Percentiles rank a stretch among this genome's conserved stretches.
Evolutionary conservation across 1,139 yeast genomes (phyloP).

Genomic region (Trichomonascaceae sp.): DNA sequence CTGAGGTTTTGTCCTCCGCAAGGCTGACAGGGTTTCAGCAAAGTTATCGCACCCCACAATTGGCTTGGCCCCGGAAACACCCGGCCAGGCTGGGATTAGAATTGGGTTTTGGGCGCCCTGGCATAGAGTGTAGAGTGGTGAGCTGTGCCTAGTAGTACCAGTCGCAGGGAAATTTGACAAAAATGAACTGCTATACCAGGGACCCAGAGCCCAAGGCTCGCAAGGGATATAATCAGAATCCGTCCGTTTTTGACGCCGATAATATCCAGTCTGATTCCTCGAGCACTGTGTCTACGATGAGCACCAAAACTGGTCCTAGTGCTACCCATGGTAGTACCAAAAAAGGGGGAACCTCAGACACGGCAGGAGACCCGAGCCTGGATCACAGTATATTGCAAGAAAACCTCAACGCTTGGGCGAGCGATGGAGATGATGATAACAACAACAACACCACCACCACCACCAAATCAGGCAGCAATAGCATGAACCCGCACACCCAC

Average conservation of each 20-base stretch:
- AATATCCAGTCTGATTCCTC: background rate
- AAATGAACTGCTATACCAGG: slow-evolving; percentile 22
- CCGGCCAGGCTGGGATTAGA: too few relatives aligned
- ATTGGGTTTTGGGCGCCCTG: too few relatives aligned
- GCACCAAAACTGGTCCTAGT: background rate
- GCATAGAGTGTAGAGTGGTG: too few relatives aligned
- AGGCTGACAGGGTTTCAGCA: too few relatives aligned
- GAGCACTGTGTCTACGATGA: background rate
- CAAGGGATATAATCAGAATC: slow-evolving; percentile 13
- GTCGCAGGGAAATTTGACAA: too few relatives aligned
- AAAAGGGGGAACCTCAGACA: background rate
- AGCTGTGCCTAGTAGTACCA: too few relatives aligned
- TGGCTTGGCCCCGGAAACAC: too few relatives aligned
- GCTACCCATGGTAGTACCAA: background rate
- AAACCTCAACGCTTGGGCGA: background rate
- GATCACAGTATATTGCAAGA: background rate
- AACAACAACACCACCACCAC: too few relatives aligned
- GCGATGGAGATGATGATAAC: background rate
- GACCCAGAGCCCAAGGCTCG: slow-evolving; percentile 18
- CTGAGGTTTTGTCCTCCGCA: too few relatives aligned
- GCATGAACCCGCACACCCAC: background rate
- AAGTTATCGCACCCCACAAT: too few relatives aligned
- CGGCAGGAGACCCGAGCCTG: background rate
- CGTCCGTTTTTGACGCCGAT: background rate
- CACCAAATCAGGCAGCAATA: background rate